A percentile compares a stretch with the other conserved stretches of the same genome.
Evolutionary conservation across 1,284 basidiomycete species (phyloP).

Genomic region (Schizophyllum commune): DNA sequence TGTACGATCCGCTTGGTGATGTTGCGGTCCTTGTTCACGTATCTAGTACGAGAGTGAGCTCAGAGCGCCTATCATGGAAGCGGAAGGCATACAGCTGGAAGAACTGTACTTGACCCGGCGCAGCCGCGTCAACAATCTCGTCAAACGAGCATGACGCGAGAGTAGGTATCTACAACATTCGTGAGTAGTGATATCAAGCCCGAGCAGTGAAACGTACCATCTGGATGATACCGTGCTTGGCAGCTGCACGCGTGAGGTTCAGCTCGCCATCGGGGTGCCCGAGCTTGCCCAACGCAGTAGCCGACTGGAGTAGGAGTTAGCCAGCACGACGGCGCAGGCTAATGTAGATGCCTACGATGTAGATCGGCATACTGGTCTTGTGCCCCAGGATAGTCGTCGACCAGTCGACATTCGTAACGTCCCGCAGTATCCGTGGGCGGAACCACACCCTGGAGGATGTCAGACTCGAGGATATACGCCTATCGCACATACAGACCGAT

Average conservation of each 20-base stretch:
- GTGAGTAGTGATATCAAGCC: not conserved
- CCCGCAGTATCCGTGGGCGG: constrained; percentile 79
- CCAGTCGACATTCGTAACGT: constrained; percentile 80
- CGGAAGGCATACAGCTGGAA: constrained; percentile 54
- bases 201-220: constrained; percentile 50
- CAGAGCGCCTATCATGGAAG: not conserved
- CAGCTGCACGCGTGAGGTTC: constrained; percentile 80
- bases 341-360: constrained; percentile 44
- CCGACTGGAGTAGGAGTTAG: constrained; percentile 35
- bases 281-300: constrained; percentile 81
- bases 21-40: constrained; percentile 80
- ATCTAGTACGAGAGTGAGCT: constrained; percentile 29
- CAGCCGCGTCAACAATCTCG: constrained; percentile 77
- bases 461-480: not conserved
- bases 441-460: constrained; percentile 73
- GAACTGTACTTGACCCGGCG: constrained; percentile 71
- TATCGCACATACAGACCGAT: constrained; percentile 40
- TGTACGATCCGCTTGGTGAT: constrained; percentile 80
- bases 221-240: constrained; percentile 75
- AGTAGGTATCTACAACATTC: constrained; percentile 63
- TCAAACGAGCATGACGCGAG: constrained; percentile 87
- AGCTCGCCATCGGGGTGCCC: constrained; percentile 92
- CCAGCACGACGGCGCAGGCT: constrained; percentile 1
- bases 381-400: constrained; percentile 75
- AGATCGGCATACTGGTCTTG: constrained; percentile 71